A percentile compares a stretch with the other conserved stretches of the same genome.
Conservation (phyloP, 1,139 yeast genomes). For the Debaryomycetaceae sp. region DNA sequence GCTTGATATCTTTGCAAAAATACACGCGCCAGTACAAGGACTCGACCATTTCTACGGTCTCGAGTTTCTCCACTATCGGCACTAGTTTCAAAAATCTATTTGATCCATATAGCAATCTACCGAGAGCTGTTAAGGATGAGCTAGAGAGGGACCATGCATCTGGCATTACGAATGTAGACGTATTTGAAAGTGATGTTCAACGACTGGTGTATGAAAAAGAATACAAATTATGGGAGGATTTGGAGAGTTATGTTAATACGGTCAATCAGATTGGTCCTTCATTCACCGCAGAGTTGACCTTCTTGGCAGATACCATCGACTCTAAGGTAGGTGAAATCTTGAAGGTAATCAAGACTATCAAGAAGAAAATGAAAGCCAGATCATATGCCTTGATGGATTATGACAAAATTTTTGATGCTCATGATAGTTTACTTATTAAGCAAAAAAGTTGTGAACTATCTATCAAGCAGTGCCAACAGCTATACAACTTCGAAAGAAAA, state of each 20-base stretch:
- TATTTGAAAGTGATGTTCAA: constrained; percentile 6
- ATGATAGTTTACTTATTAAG: constrained; percentile 22
- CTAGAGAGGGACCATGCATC: constrained; percentile 1
- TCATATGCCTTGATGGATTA: constrained; percentile 32
- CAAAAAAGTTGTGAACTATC: constrained; percentile 21
- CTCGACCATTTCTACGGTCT: constrained; percentile 11
- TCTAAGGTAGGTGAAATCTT: constrained; percentile 18
- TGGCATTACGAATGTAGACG: constrained; percentile 1
- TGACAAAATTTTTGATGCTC: constrained; percentile 25
- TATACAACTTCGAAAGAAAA: constrained; percentile 31
- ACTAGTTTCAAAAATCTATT: constrained; percentile 18
- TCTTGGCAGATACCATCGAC: constrained; percentile 11
- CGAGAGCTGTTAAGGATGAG: constrained; percentile 5
- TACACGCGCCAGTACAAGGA: constrained; percentile 14
- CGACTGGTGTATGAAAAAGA: constrained; percentile 10
- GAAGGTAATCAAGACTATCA: constrained; percentile 21
- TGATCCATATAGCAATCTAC: constrained; percentile 23
- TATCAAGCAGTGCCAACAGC: constrained; percentile 26
- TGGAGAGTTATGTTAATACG: constrained; percentile 13
- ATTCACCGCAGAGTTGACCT: constrained; percentile 14
- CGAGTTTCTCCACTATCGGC: constrained; percentile 15
- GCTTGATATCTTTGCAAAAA: constrained; percentile 17
- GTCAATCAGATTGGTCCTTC: constrained; percentile 11
- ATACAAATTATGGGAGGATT: constrained; percentile 16
- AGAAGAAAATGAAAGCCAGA: constrained; percentile 24